Evolutionary conservation across 352 stramenopile species (phyloP).

Genomic region (Phytophthora crassamura): DNA sequence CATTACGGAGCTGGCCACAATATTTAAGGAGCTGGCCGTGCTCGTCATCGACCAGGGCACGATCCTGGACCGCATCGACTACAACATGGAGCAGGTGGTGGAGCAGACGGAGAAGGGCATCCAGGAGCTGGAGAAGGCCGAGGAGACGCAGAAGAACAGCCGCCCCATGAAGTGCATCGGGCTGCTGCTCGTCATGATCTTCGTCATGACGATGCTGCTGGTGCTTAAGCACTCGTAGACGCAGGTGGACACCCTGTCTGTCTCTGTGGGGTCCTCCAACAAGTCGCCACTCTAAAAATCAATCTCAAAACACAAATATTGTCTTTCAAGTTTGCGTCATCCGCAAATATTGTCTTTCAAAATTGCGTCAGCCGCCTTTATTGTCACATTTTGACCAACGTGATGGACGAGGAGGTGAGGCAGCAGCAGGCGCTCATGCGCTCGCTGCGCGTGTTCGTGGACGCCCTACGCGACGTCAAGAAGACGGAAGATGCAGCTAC

Average conservation of each 20-base stretch:
- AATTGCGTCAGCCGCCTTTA: too few relatives aligned
- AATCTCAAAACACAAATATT: conserved; percentile 30
- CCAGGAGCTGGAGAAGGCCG: conserved; percentile 98
- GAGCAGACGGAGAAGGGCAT: conserved; percentile 99
- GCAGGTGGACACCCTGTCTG: conserved; percentile 9
- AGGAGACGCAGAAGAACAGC: conserved; percentile 98
- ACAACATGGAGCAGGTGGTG: conserved; percentile 99
- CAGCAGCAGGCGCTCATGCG: conserved; percentile 62
- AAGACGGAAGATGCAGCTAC: conserved; percentile 18
- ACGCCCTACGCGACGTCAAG: conserved; percentile 69
- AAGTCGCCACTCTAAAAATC: background rate
- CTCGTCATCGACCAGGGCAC: conserved; percentile 99
- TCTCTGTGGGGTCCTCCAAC: background rate
- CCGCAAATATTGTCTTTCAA: too few relatives aligned
- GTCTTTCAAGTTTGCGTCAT: conserved; percentile 23
- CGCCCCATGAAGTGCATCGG: conserved; percentile 96
- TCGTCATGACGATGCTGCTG: conserved; percentile 93
- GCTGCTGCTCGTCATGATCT: conserved; percentile 93
- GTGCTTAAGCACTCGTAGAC: conserved; percentile 91
- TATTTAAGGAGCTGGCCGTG: conserved; percentile 99
- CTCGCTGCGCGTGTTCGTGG: conserved; percentile 68
- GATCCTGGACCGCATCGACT: conserved; percentile 99
- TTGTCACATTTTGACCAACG: conserved; percentile 29
- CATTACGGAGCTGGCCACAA: conserved; percentile 99
- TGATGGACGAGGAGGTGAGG: conserved; percentile 41